Base-by-base conservation (phyloP, 2,329 filamentous ascomycete species). In the Aureobasidium sp. region DNA sequence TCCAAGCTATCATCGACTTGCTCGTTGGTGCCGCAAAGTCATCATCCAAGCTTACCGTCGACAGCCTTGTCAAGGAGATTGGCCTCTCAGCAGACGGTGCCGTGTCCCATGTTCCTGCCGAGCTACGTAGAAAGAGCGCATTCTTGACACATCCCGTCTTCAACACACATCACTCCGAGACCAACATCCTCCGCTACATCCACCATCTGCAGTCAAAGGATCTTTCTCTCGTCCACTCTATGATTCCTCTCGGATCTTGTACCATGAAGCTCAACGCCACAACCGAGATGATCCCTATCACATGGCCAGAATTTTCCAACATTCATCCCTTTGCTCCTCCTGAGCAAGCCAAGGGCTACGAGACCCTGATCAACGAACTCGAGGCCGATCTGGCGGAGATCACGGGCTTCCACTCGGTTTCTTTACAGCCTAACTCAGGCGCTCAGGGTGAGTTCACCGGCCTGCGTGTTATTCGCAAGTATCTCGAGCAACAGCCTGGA, bases 181-280 rank as follows among this genome's bases (percentile, higher is more conserved):
- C 93, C 0, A 91, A 97, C 75, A 83, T 97, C 68, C 80, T 97
- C 56, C 88, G 93, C 47, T 97, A 97, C 77, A 96, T 97, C 69
- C 82, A 93, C 72, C 90, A 96, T 72, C 81, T 97, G 5, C 89
- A 96, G 73, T 96, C 91, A 56, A 97, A 96, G 79, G 93, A 97
- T 72, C 79, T 97, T 15, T 97, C 93, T 1, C 81, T 97, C 5
- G 90, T 92, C 2, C 93, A 97, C 77, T 97, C 92, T 17, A 97
- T 97, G 93, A 97, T 97, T 64, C 91, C 93, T 2, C 83, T 97
- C 1, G 93, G 93, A 22, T 97, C 93, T 1, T 97, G 93, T 80
- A 97, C 93, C 15, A 97, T 97, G 93, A 97, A 97, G 81, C 85
- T 97, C 59, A 97, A 97, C 73, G 90, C 89, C 45, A 94, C 92